Percentiles rank a stretch among this genome's conserved stretches.
These are phyloP conservation scores for Arthromyces matolae DNA, from an alignment of 768 basidiomycete species.

Conservation along the genomic window DNA sequence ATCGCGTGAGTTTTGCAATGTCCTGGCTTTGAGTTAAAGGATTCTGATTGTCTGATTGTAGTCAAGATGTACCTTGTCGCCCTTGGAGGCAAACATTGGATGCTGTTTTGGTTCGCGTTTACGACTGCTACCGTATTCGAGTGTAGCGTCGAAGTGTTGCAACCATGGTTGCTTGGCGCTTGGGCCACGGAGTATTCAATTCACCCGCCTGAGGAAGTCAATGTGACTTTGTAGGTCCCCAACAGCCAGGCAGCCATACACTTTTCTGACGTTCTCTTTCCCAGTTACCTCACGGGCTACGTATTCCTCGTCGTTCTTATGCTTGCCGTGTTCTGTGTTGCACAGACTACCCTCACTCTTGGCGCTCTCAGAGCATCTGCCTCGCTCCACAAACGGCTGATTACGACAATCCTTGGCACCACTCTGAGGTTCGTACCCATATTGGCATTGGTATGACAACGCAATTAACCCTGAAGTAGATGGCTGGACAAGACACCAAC, in stretches of 20 bases:
- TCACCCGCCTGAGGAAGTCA: conserved; percentile 28
- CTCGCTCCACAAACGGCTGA: conserved; percentile 45
- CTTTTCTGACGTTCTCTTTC: not conserved
- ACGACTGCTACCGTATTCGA: conserved; percentile 18
- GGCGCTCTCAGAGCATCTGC: conserved; percentile 52
- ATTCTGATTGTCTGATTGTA: not conserved
- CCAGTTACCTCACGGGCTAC: conserved; percentile 47
- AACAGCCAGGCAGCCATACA: not conserved
- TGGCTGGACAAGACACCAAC: conserved; percentile 45
- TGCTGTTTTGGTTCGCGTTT: conserved; percentile 31
- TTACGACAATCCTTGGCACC: conserved; percentile 51
- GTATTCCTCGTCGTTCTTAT: conserved; percentile 27
- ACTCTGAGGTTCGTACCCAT: conserved; percentile 47
- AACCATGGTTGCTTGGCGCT: conserved; percentile 41
- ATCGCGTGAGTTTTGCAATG: conserved; percentile 26
- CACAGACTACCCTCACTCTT: conserved; percentile 34
- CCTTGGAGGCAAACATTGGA: conserved; percentile 31
- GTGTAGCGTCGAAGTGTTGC: conserved; percentile 21
- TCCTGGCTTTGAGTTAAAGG: not conserved
- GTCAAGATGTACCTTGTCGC: conserved; percentile 35
- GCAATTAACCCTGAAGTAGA: conserved; percentile 23
- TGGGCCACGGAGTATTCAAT: conserved; percentile 40
- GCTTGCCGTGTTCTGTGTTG: conserved; percentile 26
- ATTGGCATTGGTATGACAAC: not conserved
- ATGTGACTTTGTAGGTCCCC: conserved; percentile 31